Conservation (phyloP, 179 eudicot species). For the Spergularia azorica region DNA sequence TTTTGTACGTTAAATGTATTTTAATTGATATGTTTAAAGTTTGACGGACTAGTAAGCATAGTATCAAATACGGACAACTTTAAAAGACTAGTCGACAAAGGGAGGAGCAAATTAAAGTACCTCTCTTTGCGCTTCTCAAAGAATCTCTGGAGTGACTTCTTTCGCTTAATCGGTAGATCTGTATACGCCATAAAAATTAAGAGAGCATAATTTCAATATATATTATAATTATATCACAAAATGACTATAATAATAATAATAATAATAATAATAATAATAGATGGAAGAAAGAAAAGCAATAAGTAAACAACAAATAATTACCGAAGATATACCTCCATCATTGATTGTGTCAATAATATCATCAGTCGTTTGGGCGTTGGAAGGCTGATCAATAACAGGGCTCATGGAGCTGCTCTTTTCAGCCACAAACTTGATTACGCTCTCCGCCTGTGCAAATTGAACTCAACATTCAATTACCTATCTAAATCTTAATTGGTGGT, state of each 20-base stretch:
- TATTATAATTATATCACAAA: not conserved
- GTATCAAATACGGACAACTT: too few species aligned
- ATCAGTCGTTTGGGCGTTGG: not conserved
- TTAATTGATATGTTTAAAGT: too few species aligned
- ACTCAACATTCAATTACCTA: too few species aligned
- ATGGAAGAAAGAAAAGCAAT: not conserved
- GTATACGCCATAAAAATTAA: not conserved
- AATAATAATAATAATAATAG: not conserved
- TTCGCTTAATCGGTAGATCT: conserved; percentile 56
- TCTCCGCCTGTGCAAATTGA: not conserved
- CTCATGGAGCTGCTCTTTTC: conserved; percentile 16
- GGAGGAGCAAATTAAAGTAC: conserved; percentile 22
- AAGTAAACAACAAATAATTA: not conserved
- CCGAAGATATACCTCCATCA: conserved; percentile 35
- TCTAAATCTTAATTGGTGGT: not conserved
- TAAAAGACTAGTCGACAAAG: too few species aligned
- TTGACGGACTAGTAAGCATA: too few species aligned
- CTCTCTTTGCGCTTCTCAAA: conserved; percentile 70
- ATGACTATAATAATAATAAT: too few species aligned
- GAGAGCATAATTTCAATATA: not conserved
- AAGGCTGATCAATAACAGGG: not conserved
- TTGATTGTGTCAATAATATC: conserved; percentile 23
- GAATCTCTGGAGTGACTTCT: conserved; percentile 57
- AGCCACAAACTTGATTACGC: conserved; percentile 44
- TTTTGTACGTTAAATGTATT: too few species aligned